Conservation (phyloP, 1,284 basidiomycete species). For the Sanghuangporus sanghuang region DNA sequence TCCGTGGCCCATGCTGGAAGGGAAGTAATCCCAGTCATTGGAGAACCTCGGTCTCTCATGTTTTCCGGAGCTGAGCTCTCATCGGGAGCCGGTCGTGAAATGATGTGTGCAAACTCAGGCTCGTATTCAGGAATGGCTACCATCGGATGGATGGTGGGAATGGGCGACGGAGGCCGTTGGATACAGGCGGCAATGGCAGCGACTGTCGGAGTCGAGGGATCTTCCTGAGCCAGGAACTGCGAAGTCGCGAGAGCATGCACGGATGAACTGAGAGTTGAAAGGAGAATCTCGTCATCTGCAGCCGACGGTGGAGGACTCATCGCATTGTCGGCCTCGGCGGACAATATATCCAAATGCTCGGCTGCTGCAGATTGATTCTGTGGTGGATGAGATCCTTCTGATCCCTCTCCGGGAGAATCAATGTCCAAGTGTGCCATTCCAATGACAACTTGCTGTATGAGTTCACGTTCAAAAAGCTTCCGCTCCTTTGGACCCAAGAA, state of each 20-base stretch:
- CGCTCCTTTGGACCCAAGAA: constrained; percentile 55
- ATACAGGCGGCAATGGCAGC: constrained; percentile 6
- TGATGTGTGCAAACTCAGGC: constrained; percentile 5
- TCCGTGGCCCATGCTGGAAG: background rate
- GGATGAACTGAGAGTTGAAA: constrained; percentile 9
- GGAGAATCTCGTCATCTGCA: constrained; percentile 9
- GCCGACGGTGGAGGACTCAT: constrained; percentile 13
- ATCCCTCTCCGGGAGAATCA: constrained; percentile 23
- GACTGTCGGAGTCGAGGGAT: background rate
- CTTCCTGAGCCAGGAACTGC: constrained; percentile 15
- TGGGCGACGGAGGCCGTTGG: constrained; percentile 15
- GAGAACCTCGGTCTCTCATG: background rate
- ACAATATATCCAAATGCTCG: background rate
- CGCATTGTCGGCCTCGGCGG: background rate
- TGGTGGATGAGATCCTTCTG: constrained; percentile 32
- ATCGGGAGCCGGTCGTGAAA: background rate
- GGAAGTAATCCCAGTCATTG: background rate
- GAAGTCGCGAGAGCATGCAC: constrained; percentile 7
- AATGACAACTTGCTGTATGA: constrained; percentile 80
- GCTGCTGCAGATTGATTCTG: background rate
- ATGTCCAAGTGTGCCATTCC: constrained; percentile 80
- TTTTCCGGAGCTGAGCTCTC: background rate
- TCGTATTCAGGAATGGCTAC: background rate
- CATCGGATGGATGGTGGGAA: constrained; percentile 2
- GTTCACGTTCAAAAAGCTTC: constrained; percentile 69